These are phyloP conservation scores for Francoa sonchifolia DNA, from an alignment of 441 rosid species.

Conservation along the genomic window DNA sequence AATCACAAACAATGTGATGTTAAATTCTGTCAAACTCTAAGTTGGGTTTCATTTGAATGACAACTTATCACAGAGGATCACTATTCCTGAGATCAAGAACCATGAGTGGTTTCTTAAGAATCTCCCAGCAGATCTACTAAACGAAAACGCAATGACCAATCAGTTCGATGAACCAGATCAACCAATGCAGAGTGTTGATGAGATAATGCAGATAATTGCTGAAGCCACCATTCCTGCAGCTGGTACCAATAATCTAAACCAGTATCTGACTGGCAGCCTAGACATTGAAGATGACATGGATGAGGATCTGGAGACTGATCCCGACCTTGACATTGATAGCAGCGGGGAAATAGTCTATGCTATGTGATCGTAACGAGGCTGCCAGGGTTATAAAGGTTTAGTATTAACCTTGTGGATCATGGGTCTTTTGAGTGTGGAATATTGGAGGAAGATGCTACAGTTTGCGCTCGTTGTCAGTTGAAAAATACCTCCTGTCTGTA, in stretches of 20 bases:
- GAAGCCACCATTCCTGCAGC: conserved; percentile 91
- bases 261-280: conserved; percentile 57
- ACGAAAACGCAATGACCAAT: conserved; percentile 32
- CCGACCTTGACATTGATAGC: conserved; percentile 86
- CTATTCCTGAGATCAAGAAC: conserved; percentile 67
- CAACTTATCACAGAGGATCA: conserved; percentile 51
- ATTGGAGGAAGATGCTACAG: no score
- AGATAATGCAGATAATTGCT: conserved; percentile 87
- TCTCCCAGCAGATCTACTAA: conserved; percentile 76
- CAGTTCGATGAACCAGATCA: conserved; percentile 83
- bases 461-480: no score
- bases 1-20: not conserved
- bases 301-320: conserved; percentile 72
- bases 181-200: conserved; percentile 69
- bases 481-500: no score
- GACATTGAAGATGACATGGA: conserved; percentile 90
- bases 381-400: not conserved
- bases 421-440: not conserved
- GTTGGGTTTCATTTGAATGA: conserved; percentile 1
- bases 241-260: conserved; percentile 51
- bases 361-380: conserved; percentile 29
- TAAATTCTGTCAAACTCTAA: not conserved
- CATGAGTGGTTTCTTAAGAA: conserved; percentile 93
- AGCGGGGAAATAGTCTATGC: conserved; percentile 95
- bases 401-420: no score